Base-by-base conservation (phyloP, 2,329 filamentous ascomycete genomes). In the Septoria petroselini region DNA sequence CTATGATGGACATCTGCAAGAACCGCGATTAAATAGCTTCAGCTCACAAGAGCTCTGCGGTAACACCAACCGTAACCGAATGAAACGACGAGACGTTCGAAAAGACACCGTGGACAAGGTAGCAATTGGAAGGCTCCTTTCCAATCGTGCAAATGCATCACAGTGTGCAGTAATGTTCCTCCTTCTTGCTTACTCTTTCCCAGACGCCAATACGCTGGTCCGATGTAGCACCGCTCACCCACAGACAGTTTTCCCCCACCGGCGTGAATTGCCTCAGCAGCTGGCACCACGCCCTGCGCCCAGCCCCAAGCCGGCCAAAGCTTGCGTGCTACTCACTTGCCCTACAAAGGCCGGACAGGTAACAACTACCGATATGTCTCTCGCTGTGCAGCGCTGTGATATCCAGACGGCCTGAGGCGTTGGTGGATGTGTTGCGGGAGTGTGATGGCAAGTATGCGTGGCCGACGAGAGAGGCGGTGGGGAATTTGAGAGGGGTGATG, bases 401-500 rank as follows among this genome's bases (percentile, higher is more conserved):
- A n/a, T n/a, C n/a, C n/a, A n/a, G n/a, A n/a, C n/a, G n/a, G 39
- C 77, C 79, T 57, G 67, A 73, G 43, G 76, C 74, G 8, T 53
- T 80, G 21, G 55, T 79, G 14, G 69, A 73, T 17, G 66, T 79
- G 3, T 64, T 82, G 34, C 63, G 66, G 38, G 70, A 65, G 53
- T 77, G 75, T 2, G 75, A 80, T 56, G 65, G 60, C 25, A 71
- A 74, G n/a, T 72, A 79, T 61, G 77, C 73, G 3, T 75, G 77
- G 63, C 78, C 77, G 4, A 81, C 78, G 6, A 69, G 67, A 5
- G 67, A 70, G 7, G 75, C 77, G 21, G 72, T 75, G 35, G 62
- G 66, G 30, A 71, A 75, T 51, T 65, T 81, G 48, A 74, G 72
- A 58, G n/a, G n/a, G n/a, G n/a, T n/a, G n/a, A n/a, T n/a, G n/a